Percentiles rank a stretch among this genome's conserved stretches.
These are phyloP conservation scores for Colletotrichum falcatum DNA, from an alignment of 2,329 filamentous ascomycete genomes.

Conservation along the genomic window DNA sequence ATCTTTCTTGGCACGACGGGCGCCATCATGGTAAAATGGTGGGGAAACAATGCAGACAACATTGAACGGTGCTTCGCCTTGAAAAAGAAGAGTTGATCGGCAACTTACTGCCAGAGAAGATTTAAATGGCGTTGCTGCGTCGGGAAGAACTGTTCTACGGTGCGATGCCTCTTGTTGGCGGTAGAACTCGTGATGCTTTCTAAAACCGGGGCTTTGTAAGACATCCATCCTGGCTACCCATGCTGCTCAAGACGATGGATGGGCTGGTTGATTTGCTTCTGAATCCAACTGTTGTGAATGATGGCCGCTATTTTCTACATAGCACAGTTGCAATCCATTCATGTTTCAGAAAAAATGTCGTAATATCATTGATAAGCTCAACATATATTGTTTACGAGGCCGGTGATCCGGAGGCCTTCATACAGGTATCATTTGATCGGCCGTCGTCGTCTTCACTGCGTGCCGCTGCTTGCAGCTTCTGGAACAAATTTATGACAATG, in stretches of 20 bases:
- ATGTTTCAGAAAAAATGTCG: neutral
- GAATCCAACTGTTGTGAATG: neutral
- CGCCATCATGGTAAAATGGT: constrained; percentile 71
- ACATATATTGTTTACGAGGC: neutral
- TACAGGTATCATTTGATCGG: too few relatives aligned
- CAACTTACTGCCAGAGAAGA: neutral
- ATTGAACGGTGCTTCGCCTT: constrained; percentile 71
- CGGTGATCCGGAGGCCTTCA: neutral
- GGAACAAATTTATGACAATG: neutral
- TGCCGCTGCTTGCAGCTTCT: neutral
- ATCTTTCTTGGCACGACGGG: constrained; percentile 69
- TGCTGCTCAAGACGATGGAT: neutral
- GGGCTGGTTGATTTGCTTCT: neutral
- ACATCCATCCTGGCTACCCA: too few relatives aligned
- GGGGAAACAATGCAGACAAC: constrained; percentile 68
- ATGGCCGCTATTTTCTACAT: neutral
- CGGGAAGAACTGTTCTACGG: too few relatives aligned
- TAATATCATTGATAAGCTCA: neutral
- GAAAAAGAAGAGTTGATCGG: neutral
- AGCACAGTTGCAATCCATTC: too few relatives aligned
- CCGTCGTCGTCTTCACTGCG: too few relatives aligned
- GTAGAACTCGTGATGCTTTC: too few relatives aligned
- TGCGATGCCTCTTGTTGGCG: too few relatives aligned
- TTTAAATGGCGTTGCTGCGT: too few relatives aligned
- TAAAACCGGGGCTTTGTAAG: too few relatives aligned